Conservation (phyloP, 2,329 filamentous ascomycete species). For the Trichoderma cornu-damae region DNA sequence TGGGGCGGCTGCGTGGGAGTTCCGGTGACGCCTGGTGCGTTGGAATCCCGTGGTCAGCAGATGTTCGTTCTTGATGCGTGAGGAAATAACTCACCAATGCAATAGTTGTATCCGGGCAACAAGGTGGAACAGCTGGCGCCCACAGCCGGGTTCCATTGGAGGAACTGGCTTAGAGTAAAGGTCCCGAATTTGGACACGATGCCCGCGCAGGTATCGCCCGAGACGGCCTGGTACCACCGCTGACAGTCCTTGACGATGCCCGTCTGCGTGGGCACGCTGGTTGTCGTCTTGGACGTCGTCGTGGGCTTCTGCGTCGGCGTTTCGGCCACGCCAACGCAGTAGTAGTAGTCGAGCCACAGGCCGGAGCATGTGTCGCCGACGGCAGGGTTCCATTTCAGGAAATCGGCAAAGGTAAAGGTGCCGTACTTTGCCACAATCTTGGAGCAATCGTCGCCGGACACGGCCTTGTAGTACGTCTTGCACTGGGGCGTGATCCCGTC, state of each 20-base stretch:
- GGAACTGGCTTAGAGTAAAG: background rate
- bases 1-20: background rate
- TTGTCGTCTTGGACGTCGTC: no score
- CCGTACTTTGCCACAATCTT: background rate
- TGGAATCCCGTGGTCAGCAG: background rate
- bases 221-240: background rate
- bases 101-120: background rate
- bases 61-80: background rate
- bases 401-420: background rate
- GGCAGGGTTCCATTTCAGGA: background rate
- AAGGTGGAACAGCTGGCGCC: background rate
- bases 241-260: background rate
- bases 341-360: background rate
- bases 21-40: background rate
- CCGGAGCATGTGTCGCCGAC: background rate
- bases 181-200: background rate
- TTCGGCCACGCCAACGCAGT: background rate
- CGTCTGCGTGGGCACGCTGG: no score
- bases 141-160: background rate
- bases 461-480: no score
- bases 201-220: background rate
- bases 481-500: no score
- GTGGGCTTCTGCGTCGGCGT: background rate
- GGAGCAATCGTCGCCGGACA: background rate
- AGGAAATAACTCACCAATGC: background rate